These are phyloP conservation scores for Rhizopogon rudus DNA, from an alignment of 768 basidiomycete genomes.

Conservation along the genomic window DNA sequence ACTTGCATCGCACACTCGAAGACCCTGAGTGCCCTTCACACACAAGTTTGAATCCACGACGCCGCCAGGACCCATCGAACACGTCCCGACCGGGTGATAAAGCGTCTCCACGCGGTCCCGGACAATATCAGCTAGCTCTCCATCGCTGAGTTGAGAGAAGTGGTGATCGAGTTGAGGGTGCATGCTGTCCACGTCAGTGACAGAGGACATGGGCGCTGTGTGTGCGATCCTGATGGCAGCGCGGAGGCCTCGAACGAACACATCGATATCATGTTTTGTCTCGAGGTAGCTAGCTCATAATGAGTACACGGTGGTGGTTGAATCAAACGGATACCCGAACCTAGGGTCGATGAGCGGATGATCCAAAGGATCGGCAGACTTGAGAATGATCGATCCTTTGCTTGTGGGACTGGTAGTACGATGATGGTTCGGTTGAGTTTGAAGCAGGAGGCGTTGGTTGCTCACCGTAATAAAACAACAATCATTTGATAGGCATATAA, in stretches of 20 bases:
- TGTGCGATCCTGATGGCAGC: constrained; percentile 33
- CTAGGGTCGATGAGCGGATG: constrained; percentile 39
- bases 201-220: constrained; percentile 32
- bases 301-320: not conserved
- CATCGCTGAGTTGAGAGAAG: constrained; percentile 27
- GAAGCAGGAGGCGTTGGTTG: not conserved
- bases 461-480: constrained; percentile 20
- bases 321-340: constrained; percentile 15
- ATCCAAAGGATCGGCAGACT: constrained; percentile 36
- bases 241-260: constrained; percentile 35
- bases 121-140: constrained; percentile 30
- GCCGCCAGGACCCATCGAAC: constrained; percentile 12
- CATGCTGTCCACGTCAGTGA: constrained; percentile 27
- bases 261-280: constrained; percentile 34
- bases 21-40: constrained; percentile 32
- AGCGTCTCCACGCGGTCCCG: constrained; percentile 34
- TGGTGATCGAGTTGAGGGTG: constrained; percentile 34
- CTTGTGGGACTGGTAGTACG: constrained; percentile 38
- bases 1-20: constrained; percentile 37
- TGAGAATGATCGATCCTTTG: constrained; percentile 33
- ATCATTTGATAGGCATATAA: constrained; percentile 17
- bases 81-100: constrained; percentile 35
- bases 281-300: constrained; percentile 33
- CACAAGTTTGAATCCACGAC: constrained; percentile 34
- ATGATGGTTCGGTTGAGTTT: not conserved